Base-by-base conservation (phyloP, 2,329 filamentous ascomycete genomes). In the Fonsecaea pedrosoi region DNA sequence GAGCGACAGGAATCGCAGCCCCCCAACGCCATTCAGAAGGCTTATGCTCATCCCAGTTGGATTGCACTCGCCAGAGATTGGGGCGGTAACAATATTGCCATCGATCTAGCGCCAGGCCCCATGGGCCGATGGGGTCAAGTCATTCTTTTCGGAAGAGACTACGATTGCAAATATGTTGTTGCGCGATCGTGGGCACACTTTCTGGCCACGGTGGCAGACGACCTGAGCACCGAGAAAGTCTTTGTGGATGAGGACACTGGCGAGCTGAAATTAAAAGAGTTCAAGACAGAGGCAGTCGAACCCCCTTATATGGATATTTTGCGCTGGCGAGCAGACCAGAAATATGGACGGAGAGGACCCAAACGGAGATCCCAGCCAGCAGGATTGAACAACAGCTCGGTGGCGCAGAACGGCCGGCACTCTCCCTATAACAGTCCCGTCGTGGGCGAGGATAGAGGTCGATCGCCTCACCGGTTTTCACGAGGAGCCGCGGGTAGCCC, bases 81-180 rank as follows among this genome's bases (percentile, higher is more conserved):
- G 95, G 95, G 95, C 78, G 95, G 95, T 79, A 99, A 99, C 86
- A 96, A 97, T 82, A 85, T 99, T 75, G 94, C 94, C 18, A 87
- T 97, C 55, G 95, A 99, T 78, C 84, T 99, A 66, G 92, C 94
- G 6, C 95, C 95, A 25, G 95, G 95, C 2, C 92, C 94, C 9
- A 86, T 87, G 55, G 95, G 95, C 45, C 91, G 89, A 77, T 99
- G 95, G 94, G 95, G 95, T 62, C 95, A 99, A 78, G 88, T 99
- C 71, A 97, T 99, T 74, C 86, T 99, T 69, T 97, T 96, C 78
- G 95, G 95, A 59, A 92, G 95, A 68, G 95, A 99, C 81, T 99
- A 97, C 80, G 95, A 99, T 77, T 97, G 92, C 80, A 99, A 99
- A 82, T 99, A 97, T 76, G 95, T 99, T 6, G 86, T 99, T 64